phyloP scores from a whole-genome alignment of 441 rosid species.

The Melastoma candidum region DNA sequence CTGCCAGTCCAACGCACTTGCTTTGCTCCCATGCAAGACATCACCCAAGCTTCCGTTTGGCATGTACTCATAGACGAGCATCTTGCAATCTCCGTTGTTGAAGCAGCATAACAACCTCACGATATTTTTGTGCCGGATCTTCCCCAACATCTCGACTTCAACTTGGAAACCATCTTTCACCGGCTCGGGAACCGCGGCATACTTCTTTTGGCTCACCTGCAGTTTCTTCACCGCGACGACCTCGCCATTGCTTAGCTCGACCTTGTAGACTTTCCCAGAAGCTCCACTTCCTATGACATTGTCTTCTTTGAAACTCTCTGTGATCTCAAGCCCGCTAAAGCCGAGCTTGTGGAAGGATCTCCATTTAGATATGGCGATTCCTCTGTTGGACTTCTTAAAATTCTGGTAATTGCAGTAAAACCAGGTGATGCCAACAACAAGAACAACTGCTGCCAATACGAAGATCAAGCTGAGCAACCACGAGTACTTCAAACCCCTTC shows the following conservation, averaged over 20 bases:
- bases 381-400: conserved; percentile 27
- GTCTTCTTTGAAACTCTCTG: conserved; percentile 28
- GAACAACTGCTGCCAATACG: conserved; percentile 17
- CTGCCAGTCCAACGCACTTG: conserved; percentile 25
- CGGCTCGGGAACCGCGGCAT: conserved; percentile 28
- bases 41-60: conserved; percentile 33
- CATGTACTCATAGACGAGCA: conserved; percentile 34
- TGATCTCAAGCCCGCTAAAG: conserved; percentile 22
- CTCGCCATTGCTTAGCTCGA: conserved; percentile 14
- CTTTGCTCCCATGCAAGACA: conserved; percentile 23
- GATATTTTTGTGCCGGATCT: conserved; percentile 34
- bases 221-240: conserved; percentile 17
- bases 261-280: conserved; percentile 41
- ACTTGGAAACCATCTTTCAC: conserved; percentile 24
- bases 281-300: conserved; percentile 40
- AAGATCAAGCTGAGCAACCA: conserved; percentile 21
- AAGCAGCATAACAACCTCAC: conserved; percentile 34
- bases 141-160: conserved; percentile 32
- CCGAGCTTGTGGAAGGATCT: conserved; percentile 25
- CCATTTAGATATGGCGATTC: conserved; percentile 18
- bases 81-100: conserved; percentile 28
- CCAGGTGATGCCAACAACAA: conserved; percentile 25
- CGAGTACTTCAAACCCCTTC: conserved; percentile 11
- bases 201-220: conserved; percentile 16
- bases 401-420: conserved; percentile 16